Base-by-base conservation (phyloP, 768 basidiomycete genomes). In the Mycena latifolia region DNA sequence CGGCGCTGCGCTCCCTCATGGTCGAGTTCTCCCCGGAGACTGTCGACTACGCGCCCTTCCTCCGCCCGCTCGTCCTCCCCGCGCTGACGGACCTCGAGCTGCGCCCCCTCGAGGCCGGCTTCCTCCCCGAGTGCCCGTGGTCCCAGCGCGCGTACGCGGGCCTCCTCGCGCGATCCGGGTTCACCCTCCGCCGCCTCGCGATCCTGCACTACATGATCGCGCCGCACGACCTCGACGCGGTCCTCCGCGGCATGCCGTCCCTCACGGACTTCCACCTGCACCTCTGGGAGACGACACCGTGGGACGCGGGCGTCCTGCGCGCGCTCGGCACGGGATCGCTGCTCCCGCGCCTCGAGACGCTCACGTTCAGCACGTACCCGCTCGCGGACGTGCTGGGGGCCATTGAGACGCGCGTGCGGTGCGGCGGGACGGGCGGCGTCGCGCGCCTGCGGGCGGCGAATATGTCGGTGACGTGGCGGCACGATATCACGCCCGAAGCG, bases 31-130 rank as follows among this genome's bases (percentile, higher is more conserved):
- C 69, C 1, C 65, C 61, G 3, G 25, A 53, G 24, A 54, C 57
- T 1, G 33, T 35, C 18, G 64, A 69, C 65, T 63, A 66, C 52
- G 69, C 57, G 2, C 61, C 69, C 41, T 70, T 70, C 58, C 54
- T 70, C 10, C 64, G 65, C 48, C 69, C 69, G n/a, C 69, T 70
- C 57, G 56, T 62, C 57, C 65, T 69, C 28, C 69, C 69, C 5
- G 69, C 69, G 15, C 61, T 69, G 5, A 50, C 52, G 7, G 69
- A 69, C 61, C 69, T 69, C 69, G 69, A 69, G 53, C 64, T 69
- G 11, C 69, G 69, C 25, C 69, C 69, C 18, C 69, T 66, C 64
- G 69, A 69, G 22, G 46, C 43, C 0, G 69, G 64, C 46, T 33
- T 51, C 47, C 60, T 69, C 56, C 65, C 69, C 1, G 29, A 58